Percentiles rank a stretch among this genome's conserved stretches.
Evolutionary conservation across 352 stramenopile genomes (phyloP).

Genomic region (Phytophthora hibernalis): DNA sequence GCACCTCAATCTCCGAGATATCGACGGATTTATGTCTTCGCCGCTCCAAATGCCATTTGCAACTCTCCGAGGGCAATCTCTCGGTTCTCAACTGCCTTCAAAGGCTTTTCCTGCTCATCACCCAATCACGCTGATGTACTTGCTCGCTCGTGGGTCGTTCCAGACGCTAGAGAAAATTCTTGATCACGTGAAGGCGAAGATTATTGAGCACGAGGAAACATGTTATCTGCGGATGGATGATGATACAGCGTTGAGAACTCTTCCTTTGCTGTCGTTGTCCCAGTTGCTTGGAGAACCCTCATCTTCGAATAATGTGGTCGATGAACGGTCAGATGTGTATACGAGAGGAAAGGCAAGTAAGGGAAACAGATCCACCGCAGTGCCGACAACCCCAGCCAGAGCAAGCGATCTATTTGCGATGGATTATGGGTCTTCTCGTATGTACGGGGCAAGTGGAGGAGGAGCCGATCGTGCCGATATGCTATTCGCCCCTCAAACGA

Average conservation of each 20-base stretch:
- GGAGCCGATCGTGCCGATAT: conserved; percentile 61
- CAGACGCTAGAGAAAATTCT: conserved; percentile 61
- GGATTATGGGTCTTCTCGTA: conserved; percentile 52
- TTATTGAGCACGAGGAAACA: conserved; percentile 75
- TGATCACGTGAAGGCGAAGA: conserved; percentile 58
- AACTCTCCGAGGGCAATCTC: conserved; percentile 7
- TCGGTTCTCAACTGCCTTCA: conserved; percentile 20
- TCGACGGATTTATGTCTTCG: conserved; percentile 37
- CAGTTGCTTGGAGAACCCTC: conserved; percentile 46
- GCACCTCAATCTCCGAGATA: conserved; percentile 64
- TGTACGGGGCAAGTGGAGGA: conserved; percentile 27
- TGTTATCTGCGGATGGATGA: conserved; percentile 84
- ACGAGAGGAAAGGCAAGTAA: conserved; percentile 43
- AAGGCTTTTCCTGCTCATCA: conserved; percentile 52
- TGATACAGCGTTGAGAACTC: conserved; percentile 46
- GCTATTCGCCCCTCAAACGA: conserved; percentile 53
- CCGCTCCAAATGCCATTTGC: conserved; percentile 17
- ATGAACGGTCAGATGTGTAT: conserved; percentile 60
- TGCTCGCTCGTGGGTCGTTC: conserved; percentile 75
- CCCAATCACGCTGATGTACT: conserved; percentile 72
- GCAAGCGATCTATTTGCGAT: conserved; percentile 81
- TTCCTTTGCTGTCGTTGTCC: conserved; percentile 65
- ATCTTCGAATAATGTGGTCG: conserved; percentile 23
- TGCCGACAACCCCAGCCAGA: conserved; percentile 43
- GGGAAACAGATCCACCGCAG: neutral